A percentile compares a stretch with the other conserved stretches of the same genome.
These are phyloP conservation scores for Phycomyces nitens DNA, from an alignment of 192 early-diverging fungal genomes.

Conservation along the genomic window DNA sequence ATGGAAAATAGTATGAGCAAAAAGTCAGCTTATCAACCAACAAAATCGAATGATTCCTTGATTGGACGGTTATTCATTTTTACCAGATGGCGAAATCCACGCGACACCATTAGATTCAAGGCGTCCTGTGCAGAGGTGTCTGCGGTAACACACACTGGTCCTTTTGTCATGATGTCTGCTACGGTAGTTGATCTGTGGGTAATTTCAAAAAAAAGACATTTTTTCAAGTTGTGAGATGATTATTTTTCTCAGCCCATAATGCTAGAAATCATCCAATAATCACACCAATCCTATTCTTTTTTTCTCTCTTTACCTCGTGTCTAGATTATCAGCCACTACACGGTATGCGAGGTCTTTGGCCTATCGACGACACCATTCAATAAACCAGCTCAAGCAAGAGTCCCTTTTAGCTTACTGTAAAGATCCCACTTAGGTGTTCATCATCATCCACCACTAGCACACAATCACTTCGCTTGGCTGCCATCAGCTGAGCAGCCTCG, in stretches of 20 bases:
- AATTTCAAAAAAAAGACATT: not conserved
- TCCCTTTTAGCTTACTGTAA: constrained; percentile 68
- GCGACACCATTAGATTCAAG: constrained; percentile 73
- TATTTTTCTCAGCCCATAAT: not conserved
- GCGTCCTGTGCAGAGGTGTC: constrained; percentile 73
- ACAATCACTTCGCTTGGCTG: constrained; percentile 93
- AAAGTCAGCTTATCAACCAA: not conserved
- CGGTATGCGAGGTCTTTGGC: constrained; percentile 88
- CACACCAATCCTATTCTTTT: not conserved
- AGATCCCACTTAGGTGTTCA: constrained; percentile 89
- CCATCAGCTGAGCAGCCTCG: constrained; percentile 92
- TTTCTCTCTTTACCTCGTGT: constrained; percentile 39
- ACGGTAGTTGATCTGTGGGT: constrained; percentile 48
- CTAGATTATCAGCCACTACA: constrained; percentile 73
- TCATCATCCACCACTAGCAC: constrained; percentile 91
- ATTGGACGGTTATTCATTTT: not conserved
- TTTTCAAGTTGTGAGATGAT: not conserved
- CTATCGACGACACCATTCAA: too few relatives aligned
- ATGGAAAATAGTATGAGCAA: too few relatives aligned
- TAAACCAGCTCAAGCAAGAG: too few relatives aligned
- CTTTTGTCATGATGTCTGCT: constrained; percentile 74
- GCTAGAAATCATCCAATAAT: not conserved
- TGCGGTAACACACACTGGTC: constrained; percentile 81
- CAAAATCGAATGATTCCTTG: constrained; percentile 6
- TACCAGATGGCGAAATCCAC: constrained; percentile 74